A percentile compares a stretch with the other conserved stretches of the same genome.
phyloP scores from a whole-genome alignment of 2,329 filamentous ascomycete genomes.

The Madurella fahalii region DNA sequence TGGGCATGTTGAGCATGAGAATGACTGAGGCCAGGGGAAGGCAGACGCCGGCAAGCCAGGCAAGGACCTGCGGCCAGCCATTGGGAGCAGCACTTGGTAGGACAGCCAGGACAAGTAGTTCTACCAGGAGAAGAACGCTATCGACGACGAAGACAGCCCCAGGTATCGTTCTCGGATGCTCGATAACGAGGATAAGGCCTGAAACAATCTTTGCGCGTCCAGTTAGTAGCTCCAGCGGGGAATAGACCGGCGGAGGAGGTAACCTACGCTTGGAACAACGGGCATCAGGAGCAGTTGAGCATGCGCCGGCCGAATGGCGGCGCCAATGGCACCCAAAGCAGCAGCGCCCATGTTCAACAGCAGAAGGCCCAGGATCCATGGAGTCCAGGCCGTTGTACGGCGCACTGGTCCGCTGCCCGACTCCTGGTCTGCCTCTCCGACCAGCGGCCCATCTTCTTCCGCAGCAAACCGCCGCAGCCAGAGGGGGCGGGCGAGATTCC shows the following conservation, averaged over 20 bases:
- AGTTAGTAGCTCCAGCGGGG: not conserved
- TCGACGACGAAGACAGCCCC: constrained; percentile 30
- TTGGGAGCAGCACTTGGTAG: constrained; percentile 31
- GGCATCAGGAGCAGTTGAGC: constrained; percentile 32
- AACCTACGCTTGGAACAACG: constrained; percentile 37
- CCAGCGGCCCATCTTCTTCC: constrained; percentile 19
- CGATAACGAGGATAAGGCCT: constrained; percentile 26
- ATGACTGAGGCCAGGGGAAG: constrained; percentile 45
- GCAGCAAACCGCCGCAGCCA: constrained; percentile 35
- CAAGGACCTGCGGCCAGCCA: constrained; percentile 16
- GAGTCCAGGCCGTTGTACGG: constrained; percentile 15
- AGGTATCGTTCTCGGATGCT: constrained; percentile 30
- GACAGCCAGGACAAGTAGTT: constrained; percentile 30
- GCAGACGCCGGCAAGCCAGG: constrained; percentile 32
- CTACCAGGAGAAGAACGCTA: constrained; percentile 31
- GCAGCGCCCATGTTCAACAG: constrained; percentile 5
- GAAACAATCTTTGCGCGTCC: constrained; percentile 21
- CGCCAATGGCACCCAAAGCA: constrained; percentile 34
- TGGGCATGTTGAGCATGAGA: constrained; percentile 63
- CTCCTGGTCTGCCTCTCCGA: constrained; percentile 8
- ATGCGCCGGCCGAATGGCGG: constrained; percentile 20
- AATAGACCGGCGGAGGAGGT: not conserved
- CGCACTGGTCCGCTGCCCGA: not conserved
- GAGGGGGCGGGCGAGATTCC: constrained; percentile 30
- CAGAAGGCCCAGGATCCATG: constrained; percentile 36